Conservation (phyloP, 2,329 filamentous ascomycete species). For the Pyricularia sp. region DNA sequence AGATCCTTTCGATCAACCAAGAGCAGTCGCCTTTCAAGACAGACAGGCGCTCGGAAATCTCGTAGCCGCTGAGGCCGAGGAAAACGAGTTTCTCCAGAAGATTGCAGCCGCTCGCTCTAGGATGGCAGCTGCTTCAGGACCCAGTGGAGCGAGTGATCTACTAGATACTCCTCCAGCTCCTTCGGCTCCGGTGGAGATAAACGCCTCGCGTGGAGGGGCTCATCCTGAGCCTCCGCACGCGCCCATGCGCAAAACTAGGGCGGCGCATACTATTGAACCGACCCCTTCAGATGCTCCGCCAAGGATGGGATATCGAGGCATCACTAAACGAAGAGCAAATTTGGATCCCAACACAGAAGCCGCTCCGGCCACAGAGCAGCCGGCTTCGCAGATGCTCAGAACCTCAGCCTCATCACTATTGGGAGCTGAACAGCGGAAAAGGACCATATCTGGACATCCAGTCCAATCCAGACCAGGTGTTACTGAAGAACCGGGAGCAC, state of each 20-base stretch:
- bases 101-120: slow-evolving; percentile 42
- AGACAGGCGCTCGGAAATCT: slow-evolving; percentile 27
- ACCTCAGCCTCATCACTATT: slow-evolving; percentile 27
- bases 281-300: slow-evolving; percentile 47
- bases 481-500: slow-evolving; percentile 50
- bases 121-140: slow-evolving; percentile 26
- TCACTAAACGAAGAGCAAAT: slow-evolving; percentile 31
- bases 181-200: slow-evolving; percentile 28
- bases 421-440: slow-evolving; percentile 59
- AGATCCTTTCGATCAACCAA: slow-evolving; percentile 44
- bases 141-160: slow-evolving; percentile 37
- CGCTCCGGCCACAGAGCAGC: slow-evolving; percentile 27
- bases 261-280: slow-evolving; percentile 41
- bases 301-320: slow-evolving; percentile 52
- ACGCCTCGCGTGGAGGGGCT: slow-evolving; percentile 20
- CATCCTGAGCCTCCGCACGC: slow-evolving; percentile 40
- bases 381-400: slow-evolving; percentile 25
- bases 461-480: slow-evolving; percentile 41
- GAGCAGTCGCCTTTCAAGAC: slow-evolving; percentile 29
- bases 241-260: slow-evolving; percentile 42
- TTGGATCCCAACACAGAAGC: slow-evolving; percentile 23
- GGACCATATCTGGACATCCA: slow-evolving; percentile 82
- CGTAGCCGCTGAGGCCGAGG: slow-evolving; percentile 30
- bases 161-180: slow-evolving; percentile 54
- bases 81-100: slow-evolving; percentile 47